Conservation (phyloP, 192 early-diverging fungal genomes). For the Backusella tuberculispora region DNA sequence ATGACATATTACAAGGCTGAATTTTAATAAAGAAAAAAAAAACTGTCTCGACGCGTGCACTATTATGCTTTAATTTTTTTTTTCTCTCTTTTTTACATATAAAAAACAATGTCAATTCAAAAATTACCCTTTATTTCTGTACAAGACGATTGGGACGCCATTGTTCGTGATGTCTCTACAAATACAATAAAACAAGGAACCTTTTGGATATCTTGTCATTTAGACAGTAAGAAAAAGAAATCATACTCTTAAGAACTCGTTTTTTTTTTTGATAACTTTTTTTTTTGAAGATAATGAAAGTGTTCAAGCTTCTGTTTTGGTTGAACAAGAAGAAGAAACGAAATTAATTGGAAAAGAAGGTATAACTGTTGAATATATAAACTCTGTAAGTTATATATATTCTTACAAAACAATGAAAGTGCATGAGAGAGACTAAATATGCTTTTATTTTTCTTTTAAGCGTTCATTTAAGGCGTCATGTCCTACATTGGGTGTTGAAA, state of each 20-base stretch:
- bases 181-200: conserved; percentile 37
- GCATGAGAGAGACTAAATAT: not conserved
- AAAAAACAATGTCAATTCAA: conserved; percentile 1
- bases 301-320: conserved; percentile 46
- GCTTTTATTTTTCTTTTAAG: conserved; percentile 23
- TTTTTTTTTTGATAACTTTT: not conserved
- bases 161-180: conserved; percentile 45
- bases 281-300: conserved; percentile 44
- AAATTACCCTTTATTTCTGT: conserved; percentile 46
- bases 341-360: conserved; percentile 48
- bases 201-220: conserved; percentile 59
- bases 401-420: not conserved
- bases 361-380: conserved; percentile 40
- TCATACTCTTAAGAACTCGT: too few relatives aligned
- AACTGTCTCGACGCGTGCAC: too few relatives aligned
- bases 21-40: too few relatives aligned
- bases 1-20: too few relatives aligned
- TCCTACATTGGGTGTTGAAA: conserved; percentile 30
- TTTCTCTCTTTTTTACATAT: too few relatives aligned
- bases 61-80: too few relatives aligned
- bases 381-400: conserved; percentile 40
- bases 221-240: conserved; percentile 36
- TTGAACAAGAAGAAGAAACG: conserved; percentile 22
- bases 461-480: conserved; percentile 48
- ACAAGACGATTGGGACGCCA: conserved; percentile 56